Evolutionary conservation across 495 filamentous ascomycete species (phyloP).

Genomic region (Tuber microsphaerosporum): DNA sequence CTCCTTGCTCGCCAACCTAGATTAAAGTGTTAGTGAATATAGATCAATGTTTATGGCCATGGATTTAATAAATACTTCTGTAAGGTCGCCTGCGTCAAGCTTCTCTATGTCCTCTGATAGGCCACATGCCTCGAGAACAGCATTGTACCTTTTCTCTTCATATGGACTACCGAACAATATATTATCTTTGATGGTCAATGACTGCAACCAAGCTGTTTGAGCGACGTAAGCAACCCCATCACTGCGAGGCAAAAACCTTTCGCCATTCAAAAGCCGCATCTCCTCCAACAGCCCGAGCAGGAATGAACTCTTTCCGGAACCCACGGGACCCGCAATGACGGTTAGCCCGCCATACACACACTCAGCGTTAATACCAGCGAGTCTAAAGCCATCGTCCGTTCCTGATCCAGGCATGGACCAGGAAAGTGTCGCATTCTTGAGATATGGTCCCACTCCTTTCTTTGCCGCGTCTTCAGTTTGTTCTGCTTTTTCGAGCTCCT

Average conservation of each 20-base stretch:
- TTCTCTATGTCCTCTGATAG: constrained; percentile 57
- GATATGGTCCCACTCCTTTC: constrained; percentile 12
- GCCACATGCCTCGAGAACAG: constrained; percentile 57
- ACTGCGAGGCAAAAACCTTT: constrained; percentile 50
- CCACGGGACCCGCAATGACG: constrained; percentile 51
- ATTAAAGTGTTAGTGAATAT: constrained; percentile 54
- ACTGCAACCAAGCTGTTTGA: constrained; percentile 55
- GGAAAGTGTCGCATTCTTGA: constrained; percentile 30
- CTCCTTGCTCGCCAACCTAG: constrained; percentile 49
- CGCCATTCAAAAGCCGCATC: constrained; percentile 49
- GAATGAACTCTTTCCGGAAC: constrained; percentile 59
- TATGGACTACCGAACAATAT: constrained; percentile 53
- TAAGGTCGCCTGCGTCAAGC: constrained; percentile 58
- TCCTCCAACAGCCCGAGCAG: constrained; percentile 59
- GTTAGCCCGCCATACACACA: constrained; percentile 51
- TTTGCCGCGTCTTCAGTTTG: constrained; percentile 4
- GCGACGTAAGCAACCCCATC: constrained; percentile 51
- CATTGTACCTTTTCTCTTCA: constrained; percentile 47
- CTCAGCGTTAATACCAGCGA: constrained; percentile 48
- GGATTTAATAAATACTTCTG: constrained; percentile 61
- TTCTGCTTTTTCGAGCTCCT: constrained; percentile 22
- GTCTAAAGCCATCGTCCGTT: constrained; percentile 44
- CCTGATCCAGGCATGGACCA: constrained; percentile 36
- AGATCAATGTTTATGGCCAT: constrained; percentile 62
- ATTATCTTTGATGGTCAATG: constrained; percentile 51